Evolutionary conservation across 495 filamentous ascomycete genomes (phyloP), one percentile per base, ranked within the genome.

Genomic region (Lophium mytilinum): DNA sequence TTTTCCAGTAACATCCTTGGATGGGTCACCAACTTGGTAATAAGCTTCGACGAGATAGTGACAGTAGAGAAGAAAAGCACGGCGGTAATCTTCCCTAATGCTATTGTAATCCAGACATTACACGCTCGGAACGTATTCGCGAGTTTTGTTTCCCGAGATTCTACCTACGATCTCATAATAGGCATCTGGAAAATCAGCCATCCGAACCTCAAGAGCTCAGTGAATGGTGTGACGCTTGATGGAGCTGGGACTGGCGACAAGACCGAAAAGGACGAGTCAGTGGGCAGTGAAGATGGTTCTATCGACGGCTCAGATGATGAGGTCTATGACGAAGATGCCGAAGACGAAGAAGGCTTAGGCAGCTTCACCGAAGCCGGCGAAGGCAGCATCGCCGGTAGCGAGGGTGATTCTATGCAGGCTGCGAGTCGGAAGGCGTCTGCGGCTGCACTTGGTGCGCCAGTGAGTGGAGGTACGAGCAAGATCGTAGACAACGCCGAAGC

Each of bases 1-100:
- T 99, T 99, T 72, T 94, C 90, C 57, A 97, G 93, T 71, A 99
- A 99, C 67, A 99, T 99, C 50, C 79, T 99, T 37, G 93, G 93
- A 37, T 99, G 93, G 93, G 83, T 94, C 1, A 99, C 94, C 0
- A 97, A 90, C 4, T 74, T 97, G 33, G 91, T 99, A 40, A 95
- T 99, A 71, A 93, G 88, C 67, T 99, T 97, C 69, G 94, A 97
- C 67, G 93, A 99, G 69, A 85, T 99, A 49, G 89, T 97, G 34
- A 87, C 90, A 0, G 85, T 99, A 1, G 93, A 99, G 68, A 99
- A 97, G 72, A 90, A 95, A 70, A 95, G 80, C 60, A 99, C 93
- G 0, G 94, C 92, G 4, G 79, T 97, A 69, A 82, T 99, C 1
- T 96, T 99, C 70, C 93, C 91, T 45, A 99, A 99, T 72, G 94